Evolutionary conservation across 2,329 filamentous ascomycete species (phyloP).

Genomic region (Neopestalotiopsis clavispora): DNA sequence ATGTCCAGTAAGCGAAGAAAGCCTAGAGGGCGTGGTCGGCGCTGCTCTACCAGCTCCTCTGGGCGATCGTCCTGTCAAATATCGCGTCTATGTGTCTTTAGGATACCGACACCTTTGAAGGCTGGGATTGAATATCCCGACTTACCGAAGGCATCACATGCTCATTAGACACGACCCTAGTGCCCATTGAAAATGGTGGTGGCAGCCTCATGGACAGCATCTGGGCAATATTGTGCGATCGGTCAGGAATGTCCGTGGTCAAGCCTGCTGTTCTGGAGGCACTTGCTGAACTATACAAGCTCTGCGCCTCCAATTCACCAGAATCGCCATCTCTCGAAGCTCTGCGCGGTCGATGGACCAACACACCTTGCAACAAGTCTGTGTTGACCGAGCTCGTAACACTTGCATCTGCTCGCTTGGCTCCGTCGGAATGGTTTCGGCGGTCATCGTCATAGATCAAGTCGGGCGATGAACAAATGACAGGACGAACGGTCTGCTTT

Average conservation of each 20-base stretch:
- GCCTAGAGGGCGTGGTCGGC: slow-evolving; percentile 30
- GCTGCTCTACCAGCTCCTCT: background rate
- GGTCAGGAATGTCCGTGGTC: background rate
- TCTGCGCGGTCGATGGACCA: background rate
- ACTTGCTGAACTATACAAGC: background rate
- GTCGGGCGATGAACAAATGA: background rate
- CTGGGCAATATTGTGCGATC: background rate
- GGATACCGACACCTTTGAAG: background rate
- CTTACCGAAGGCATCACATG: slow-evolving; percentile 35
- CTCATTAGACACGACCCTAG: slow-evolving; percentile 31
- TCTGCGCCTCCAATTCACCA: background rate
- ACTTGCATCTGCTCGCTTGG: background rate
- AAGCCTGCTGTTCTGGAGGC: background rate
- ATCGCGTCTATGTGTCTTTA: background rate
- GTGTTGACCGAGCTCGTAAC: background rate
- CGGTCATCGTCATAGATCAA: background rate
- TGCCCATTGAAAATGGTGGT: slow-evolving; percentile 34
- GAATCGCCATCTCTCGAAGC: background rate
- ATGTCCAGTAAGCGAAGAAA: slow-evolving; percentile 25
- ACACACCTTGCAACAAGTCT: background rate
- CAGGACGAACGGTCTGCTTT: background rate
- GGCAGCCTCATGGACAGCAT: slow-evolving; percentile 28
- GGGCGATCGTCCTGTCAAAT: background rate
- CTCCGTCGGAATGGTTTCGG: background rate
- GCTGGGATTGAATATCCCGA: slow-evolving; percentile 6